Evolutionary conservation across 2,329 filamentous ascomycete species (phyloP), one percentile per base, ranked within the genome.

Genomic region (Sphaceloma murrayae): DNA sequence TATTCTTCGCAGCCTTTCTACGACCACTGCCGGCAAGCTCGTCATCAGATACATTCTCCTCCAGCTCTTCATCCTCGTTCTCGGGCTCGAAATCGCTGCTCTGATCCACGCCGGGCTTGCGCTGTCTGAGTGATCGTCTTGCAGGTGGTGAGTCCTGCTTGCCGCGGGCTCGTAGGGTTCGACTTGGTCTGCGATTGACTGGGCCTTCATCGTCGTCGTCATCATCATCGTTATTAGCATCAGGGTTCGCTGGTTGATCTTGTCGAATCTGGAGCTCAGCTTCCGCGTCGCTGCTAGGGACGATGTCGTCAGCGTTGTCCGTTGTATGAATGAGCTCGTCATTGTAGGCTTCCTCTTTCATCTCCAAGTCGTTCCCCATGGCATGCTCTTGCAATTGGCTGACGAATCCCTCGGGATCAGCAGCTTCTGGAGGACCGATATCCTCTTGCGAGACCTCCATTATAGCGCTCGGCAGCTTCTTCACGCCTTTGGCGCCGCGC

Each of bases 21-120:
- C 43, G 36, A 10, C 40, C 29, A n/a, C 10, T 3, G 8, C 38
- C 46, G 13, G 48, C 26, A 18, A 49, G 34, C 18, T 51, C 49
- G 14, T 46, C 43, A 19, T 45, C 46, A 9, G 48, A 50, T 14
- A 38, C 34, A 26, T 48, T 46, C 34, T 68, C 67, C 11, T 64
- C 65, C 47, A 73, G 74, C 16, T 70, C 72, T 10, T 72, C 74
- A 34, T 68, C 70, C 38, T 77, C 75, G 16, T 67, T 67, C 24
- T 69, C 70, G 4, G 77, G 76, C 53, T 79, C 75, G 50, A 80
- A 80, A 52, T 80, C 77, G 52, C 75, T 79, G 52, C 72, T 77
- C 42, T 77, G 74, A 38, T 77, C 70, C 40, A 61, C 52, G 49
- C 62, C 56, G 21, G 56, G 47, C 58, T 73, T 69, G 27, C 64